Base-by-base conservation (phyloP, 1,139 yeast species). In the Protomyces arabidopsidicola region DNA sequence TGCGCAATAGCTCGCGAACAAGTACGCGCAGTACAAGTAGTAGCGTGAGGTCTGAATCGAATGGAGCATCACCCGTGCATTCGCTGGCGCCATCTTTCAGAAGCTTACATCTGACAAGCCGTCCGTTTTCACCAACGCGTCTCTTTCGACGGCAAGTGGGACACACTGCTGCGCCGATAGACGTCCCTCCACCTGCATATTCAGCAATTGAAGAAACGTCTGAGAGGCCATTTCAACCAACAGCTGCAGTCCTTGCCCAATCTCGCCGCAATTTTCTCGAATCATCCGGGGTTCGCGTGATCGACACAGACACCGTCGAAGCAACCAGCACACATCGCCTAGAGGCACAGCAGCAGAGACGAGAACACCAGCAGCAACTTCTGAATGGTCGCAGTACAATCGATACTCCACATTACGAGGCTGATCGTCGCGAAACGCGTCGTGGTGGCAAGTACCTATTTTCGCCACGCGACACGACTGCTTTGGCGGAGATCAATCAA, bases 181-280 rank as follows among this genome's bases (percentile, higher is more conserved):
- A 42, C 6, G 24, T 9, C 5, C 48, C 48, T n/a, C 48, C 48
- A 2, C 48, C 48, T 3, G 48, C 20, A 12, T 42, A 42, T n/a
- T n/a, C 48, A 42, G 24, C 20, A 8, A 42, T 20, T 10, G 27
- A 42, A 1, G 14, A 18, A 5, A 10, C 48, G 22, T 8, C 22
- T 18, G 48, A 42, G 14, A 18, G 8, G 22, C 22, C 48, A 8
- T 42, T 42, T 10, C 53, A 50, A 16, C 61, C 61, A 4, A 35
- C 61, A 35, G 50, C 54, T 4, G 55, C 22, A 14, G 42, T 48
- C 20, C 54, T 57, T 6, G 61, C 51, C 16, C 61, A 57, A 38
- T 48, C 55, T 50, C 61, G 61, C 4, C 36, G 45, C 38, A 57
- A 57, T 27, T 45, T 16, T 9, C 52, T 57, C 16, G 61, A 57